Evolutionary conservation across 2,329 filamentous ascomycete species (phyloP), one percentile per base, ranked within the genome.

Genomic region (Furcasterigmium sp.): DNA sequence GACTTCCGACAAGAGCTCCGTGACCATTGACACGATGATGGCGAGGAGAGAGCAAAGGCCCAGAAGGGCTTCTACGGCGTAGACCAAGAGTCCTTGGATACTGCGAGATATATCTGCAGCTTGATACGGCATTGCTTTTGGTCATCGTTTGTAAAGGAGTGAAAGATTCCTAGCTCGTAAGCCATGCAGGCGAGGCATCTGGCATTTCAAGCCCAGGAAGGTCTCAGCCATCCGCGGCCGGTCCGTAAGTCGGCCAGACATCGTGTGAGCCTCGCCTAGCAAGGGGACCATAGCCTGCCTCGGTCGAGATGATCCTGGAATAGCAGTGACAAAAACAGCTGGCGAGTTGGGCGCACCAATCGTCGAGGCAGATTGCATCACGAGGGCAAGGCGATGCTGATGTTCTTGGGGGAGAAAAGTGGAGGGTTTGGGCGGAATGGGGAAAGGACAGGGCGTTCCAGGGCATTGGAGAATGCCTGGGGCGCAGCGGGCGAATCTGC

Each of bases 301-400:
- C 23, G 23, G 23, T 26, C 7, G 23, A 7, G 23, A 26, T 11
- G 7, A 11, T 26, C 21, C 40, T 41, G 18, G 25, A 26, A 17
- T 32, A 18, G 29, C 37, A 35, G n/a, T 23, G 26, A 15, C 14
- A 41, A 42, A 11, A 26, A 11, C 23, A 26, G 23, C 23, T 11
- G 11, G n/a, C 8, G 26, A 17, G 23, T 35, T 8, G n/a, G n/a
- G 19, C 29, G 41, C 35, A 28, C 41, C 34, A 41, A 46, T 39
- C 18, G 41, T 30, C 37, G 20, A 43, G 41, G 41, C 46, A 41
- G 44, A 46, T 39, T 44, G 28, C 44, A 36, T 34, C 44, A 46
- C 40, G 25, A 41, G 28, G 37, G 9, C 18, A 38, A 34, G 40
- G n/a, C n/a, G 32, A n/a, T 32, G 29, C 7, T 26, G 23, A 23